phyloP scores from a whole-genome alignment of 1,139 yeast genomes.

The Taiozyma sp. region DNA sequence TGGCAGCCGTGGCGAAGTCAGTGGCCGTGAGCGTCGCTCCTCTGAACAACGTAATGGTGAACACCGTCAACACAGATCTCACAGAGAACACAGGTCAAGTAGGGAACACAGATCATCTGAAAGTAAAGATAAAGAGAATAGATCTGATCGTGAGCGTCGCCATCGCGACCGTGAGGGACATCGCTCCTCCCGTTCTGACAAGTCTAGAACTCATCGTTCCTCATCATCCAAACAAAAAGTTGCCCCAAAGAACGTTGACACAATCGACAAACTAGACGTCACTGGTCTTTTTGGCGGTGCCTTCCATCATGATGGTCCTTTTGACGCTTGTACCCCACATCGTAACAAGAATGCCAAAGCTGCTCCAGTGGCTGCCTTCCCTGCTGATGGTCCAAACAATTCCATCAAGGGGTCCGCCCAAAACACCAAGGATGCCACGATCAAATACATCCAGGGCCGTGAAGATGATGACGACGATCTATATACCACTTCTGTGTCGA shows the following conservation, averaged over 20 bases:
- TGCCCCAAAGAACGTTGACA: slow-evolving; percentile 61
- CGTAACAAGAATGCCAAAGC: slow-evolving; percentile 76
- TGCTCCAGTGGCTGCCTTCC: slow-evolving; percentile 95
- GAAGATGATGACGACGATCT: slow-evolving; percentile 28
- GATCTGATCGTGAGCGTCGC: slow-evolving; percentile 6
- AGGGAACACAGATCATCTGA: background rate
- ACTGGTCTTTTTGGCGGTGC: slow-evolving; percentile 95
- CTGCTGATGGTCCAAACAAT: slow-evolving; percentile 91
- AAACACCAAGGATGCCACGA: slow-evolving; percentile 45
- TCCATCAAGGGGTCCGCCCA: slow-evolving; percentile 61
- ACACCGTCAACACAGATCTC: background rate
- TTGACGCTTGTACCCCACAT: slow-evolving; percentile 97
- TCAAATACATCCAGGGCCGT: slow-evolving; percentile 60
- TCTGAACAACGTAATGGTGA: slow-evolving; percentile 3
- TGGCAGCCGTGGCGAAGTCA: background rate
- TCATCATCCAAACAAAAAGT: slow-evolving; percentile 9
- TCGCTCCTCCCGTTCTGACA: slow-evolving; percentile 3
- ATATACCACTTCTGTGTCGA: slow-evolving; percentile 18
- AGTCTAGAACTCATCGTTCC: slow-evolving; percentile 7
- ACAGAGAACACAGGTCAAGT: slow-evolving; percentile 2
- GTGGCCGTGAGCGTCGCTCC: slow-evolving; percentile 1
- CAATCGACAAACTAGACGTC: slow-evolving; percentile 91
- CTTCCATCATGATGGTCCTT: slow-evolving; percentile 98
- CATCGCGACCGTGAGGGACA: slow-evolving; percentile 4
- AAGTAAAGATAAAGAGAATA: slow-evolving; percentile 1